Conservation (phyloP, 2,329 filamentous ascomycete genomes). For the Thelonectria rubi region DNA sequence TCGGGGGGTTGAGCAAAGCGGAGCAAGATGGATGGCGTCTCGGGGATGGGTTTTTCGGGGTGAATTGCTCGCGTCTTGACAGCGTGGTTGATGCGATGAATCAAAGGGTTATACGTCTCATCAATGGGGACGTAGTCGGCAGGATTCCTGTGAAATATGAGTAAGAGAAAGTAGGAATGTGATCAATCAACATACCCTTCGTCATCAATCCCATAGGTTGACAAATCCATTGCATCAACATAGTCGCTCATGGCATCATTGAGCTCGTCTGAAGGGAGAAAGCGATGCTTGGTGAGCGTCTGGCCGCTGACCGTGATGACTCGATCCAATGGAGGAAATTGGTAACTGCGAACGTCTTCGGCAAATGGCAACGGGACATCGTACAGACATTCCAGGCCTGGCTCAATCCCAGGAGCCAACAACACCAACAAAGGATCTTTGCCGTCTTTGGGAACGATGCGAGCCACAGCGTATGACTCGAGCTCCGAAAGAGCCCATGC, state of each 20-base stretch:
- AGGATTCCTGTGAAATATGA: conserved; percentile 49
- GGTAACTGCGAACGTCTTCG: conserved; percentile 90
- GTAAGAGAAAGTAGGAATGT: not conserved
- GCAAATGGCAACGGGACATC: conserved; percentile 92
- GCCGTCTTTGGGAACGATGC: conserved; percentile 84
- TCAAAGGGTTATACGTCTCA: conserved; percentile 81
- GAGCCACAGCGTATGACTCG: conserved; percentile 85
- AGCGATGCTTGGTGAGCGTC: conserved; percentile 80
- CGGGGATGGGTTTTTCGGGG: conserved; percentile 69
- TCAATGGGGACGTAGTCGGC: conserved; percentile 80
- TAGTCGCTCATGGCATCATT: conserved; percentile 87
- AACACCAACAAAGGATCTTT: conserved; percentile 81
- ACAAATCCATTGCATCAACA: conserved; percentile 92
- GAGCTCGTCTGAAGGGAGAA: conserved; percentile 80
- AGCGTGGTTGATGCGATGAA: conserved; percentile 90
- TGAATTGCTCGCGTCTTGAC: conserved; percentile 84
- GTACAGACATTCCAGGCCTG: conserved; percentile 83
- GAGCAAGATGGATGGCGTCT: conserved; percentile 70
- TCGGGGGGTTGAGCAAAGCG: conserved; percentile 78
- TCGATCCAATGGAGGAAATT: conserved; percentile 88
- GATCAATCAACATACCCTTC: conserved; percentile 65
- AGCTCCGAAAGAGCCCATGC: conserved; percentile 87
- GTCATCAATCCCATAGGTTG: conserved; percentile 74
- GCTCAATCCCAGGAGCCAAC: conserved; percentile 81
- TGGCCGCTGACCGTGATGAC: conserved; percentile 89